Conservation (phyloP, 148 eudicot genomes). For the Simmondsia chinensis region DNA sequence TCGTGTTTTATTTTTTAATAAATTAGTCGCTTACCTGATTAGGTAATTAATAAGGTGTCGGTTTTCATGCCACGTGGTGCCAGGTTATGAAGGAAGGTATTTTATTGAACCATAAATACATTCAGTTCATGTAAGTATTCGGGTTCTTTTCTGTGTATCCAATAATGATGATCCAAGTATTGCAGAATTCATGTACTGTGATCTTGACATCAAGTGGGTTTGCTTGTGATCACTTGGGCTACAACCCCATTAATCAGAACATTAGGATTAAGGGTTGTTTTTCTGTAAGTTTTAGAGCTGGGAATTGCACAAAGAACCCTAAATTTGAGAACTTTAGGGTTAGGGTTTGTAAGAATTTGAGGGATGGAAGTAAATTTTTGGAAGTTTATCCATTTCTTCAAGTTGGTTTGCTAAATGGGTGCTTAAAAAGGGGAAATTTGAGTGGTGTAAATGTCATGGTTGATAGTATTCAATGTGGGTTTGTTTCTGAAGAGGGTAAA, state of each 20-base stretch:
- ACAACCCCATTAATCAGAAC: neutral
- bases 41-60: no score
- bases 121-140: no score
- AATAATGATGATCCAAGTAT: constrained; percentile 8
- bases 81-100: no score
- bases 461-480: constrained; percentile 14
- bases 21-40: no score
- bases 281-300: constrained; percentile 1
- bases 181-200: constrained; percentile 5
- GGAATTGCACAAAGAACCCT: neutral
- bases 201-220: constrained; percentile 13
- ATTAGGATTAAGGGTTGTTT: neutral
- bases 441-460: constrained; percentile 8
- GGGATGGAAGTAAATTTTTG: neutral
- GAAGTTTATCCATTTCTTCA: neutral
- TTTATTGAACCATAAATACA: no score
- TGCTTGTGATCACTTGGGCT: constrained; percentile 1
- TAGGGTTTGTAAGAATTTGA: neutral
- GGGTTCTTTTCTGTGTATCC: no score
- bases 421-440: neutral
- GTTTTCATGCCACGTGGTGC: no score
- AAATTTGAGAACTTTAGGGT: neutral
- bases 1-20: no score
- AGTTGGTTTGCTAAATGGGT: neutral
- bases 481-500: constrained; percentile 1